Base-by-base conservation (phyloP, 2,329 filamentous ascomycete genomes). In the Fusarium setosum region DNA sequence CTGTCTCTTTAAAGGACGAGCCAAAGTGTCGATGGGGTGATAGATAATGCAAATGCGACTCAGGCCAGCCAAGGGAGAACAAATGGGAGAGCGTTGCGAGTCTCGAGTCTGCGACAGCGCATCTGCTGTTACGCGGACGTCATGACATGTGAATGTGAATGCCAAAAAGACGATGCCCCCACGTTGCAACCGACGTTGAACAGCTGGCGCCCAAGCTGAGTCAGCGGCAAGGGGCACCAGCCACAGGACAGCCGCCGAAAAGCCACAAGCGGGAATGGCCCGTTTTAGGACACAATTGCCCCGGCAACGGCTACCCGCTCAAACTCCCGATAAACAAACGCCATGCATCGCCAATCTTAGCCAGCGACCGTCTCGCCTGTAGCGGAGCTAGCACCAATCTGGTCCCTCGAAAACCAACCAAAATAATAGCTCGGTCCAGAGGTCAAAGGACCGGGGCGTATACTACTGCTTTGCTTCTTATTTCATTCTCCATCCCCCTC, bases 381-480 rank as follows among this genome's bases (percentile, higher is more conserved):
- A 67, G 48, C 49, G 55, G 56, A 62, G 59, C 67, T 73, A 70
- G 65, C 58, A 59, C 57, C 29, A 50, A 65, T 69, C 55, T 65
- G 67, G 65, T 35, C 47, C 55, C 48, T 60, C 40, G 40, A 57
- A 69, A 68, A 58, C 59, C 65, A 59, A 50, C 67, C 60, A 68
- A 59, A 71, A 70, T 72, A 72, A 63, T 59, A 72, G 68, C 68
- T 67, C 56, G 56, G 44, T 68, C 59, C 15, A 67, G 61, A 63
- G 53, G 56, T 57, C 34, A 41, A n/a, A 45, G 44, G 32, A 40
- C 32, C 31, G 50, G 50, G 38, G 59, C 52, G 29, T 57, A 15
- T n/a, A 34, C 32, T 34, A 56, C 50, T 50, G 56, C 47, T 59
- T 58, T 50, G 35, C 35, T 54, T 52, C 54, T 51, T 54, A 52